Evolutionary conservation across 495 filamentous ascomycete genomes (phyloP).

Genomic region (Xylaria sp.): DNA sequence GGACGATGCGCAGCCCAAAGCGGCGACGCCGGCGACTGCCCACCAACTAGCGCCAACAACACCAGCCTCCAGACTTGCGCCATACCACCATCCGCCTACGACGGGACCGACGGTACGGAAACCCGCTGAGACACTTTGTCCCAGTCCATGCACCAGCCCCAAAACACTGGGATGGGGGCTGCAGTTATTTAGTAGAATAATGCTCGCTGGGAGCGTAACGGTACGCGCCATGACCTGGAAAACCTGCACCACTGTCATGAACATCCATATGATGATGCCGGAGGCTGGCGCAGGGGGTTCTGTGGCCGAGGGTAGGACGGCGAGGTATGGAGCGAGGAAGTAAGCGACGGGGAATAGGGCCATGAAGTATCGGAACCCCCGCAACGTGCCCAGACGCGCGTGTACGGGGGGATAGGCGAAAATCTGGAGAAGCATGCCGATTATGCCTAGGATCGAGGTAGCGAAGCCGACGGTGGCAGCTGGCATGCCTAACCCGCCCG

Average conservation of each 20-base stretch:
- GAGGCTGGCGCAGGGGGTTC: slow-evolving; percentile 68
- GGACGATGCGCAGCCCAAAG: slow-evolving; percentile 65
- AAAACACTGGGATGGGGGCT: slow-evolving; percentile 81
- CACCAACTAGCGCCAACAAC: slow-evolving; percentile 83
- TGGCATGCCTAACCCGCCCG: slow-evolving; percentile 78
- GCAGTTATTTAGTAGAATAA: slow-evolving; percentile 84
- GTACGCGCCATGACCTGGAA: slow-evolving; percentile 79
- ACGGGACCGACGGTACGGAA: slow-evolving; percentile 80
- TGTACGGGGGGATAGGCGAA: slow-evolving; percentile 76
- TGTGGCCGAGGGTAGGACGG: slow-evolving; percentile 67
- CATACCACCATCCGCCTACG: slow-evolving; percentile 74
- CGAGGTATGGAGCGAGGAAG: slow-evolving; percentile 73
- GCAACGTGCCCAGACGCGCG: slow-evolving; percentile 69
- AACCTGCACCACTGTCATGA: slow-evolving; percentile 70
- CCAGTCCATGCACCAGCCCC: slow-evolving; percentile 82
- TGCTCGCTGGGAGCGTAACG: slow-evolving; percentile 77
- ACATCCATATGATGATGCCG: slow-evolving; percentile 72
- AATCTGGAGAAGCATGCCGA: slow-evolving; percentile 82
- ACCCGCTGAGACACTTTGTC: slow-evolving; percentile 74
- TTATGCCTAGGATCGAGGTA: slow-evolving; percentile 75
- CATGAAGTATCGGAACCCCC: slow-evolving; percentile 73
- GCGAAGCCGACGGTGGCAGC: slow-evolving; percentile 77
- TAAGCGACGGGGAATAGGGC: slow-evolving; percentile 78
- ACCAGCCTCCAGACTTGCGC: slow-evolving; percentile 70
- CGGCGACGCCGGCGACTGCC: slow-evolving; percentile 68